A percentile compares a stretch with the other conserved stretches of the same genome.
Evolutionary conservation across 2,329 filamentous ascomycete genomes (phyloP).

Genomic region (Talaromyces sp.): DNA sequence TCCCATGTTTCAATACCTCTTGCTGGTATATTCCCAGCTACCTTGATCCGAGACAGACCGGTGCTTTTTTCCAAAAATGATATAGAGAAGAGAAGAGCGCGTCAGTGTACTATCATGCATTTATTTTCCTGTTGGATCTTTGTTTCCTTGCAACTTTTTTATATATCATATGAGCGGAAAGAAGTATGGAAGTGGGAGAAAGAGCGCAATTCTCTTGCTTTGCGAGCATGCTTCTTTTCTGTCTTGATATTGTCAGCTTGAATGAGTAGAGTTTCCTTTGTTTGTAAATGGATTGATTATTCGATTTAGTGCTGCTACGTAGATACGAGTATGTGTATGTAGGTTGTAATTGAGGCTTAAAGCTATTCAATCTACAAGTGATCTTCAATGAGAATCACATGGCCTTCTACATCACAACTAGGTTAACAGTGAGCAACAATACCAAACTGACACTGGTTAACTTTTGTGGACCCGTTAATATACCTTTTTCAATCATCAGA

Average conservation of each 20-base stretch:
- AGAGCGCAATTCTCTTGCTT: background rate
- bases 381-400: too few species aligned
- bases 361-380: too few species aligned
- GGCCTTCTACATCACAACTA: too few species aligned
- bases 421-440: too few species aligned
- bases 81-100: background rate
- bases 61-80: background rate
- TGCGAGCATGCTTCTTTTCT: background rate
- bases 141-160: background rate
- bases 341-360: too few species aligned
- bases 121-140: slow-evolving; percentile 1
- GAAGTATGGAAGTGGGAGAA: background rate
- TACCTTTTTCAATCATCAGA: too few species aligned
- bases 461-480: too few species aligned
- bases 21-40: background rate
- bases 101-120: background rate
- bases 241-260: background rate
- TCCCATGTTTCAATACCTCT: background rate
- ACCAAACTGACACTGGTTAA: too few species aligned
- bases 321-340: too few species aligned
- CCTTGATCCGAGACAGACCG: background rate
- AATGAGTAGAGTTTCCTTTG: slow-evolving; percentile 1
- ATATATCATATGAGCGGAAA: background rate
- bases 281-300: slow-evolving; percentile 1
- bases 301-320: background rate